phyloP scores from a whole-genome alignment of 2,329 filamentous ascomycete genomes.

The Fusarium sp. region DNA sequence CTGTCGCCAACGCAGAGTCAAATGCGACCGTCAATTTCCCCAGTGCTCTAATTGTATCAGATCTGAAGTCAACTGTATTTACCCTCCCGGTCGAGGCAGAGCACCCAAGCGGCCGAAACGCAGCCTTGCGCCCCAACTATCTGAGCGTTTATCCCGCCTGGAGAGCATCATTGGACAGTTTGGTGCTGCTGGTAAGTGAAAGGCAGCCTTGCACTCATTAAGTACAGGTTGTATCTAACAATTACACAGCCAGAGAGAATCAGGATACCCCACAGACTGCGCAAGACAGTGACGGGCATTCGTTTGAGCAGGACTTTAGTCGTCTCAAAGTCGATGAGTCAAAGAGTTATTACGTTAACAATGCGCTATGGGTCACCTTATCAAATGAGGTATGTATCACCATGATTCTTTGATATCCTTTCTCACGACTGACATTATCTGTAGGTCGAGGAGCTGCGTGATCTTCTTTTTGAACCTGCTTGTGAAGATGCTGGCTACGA shows the following conservation, averaged over 20 bases:
- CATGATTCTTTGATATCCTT: too few relatives aligned
- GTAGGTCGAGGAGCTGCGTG: not conserved
- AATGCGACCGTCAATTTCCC: not conserved
- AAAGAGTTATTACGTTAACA: not conserved
- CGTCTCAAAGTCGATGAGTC: not conserved
- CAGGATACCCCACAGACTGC: not conserved
- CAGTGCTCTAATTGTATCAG: not conserved
- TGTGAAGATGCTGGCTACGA: not conserved
- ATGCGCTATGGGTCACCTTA: not conserved
- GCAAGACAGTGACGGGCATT: not conserved
- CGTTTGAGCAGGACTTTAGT: not conserved
- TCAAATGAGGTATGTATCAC: not conserved
- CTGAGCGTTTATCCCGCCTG: not conserved
- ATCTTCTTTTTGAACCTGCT: not conserved
- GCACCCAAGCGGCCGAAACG: not conserved
- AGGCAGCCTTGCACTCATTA: not conserved
- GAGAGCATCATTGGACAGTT: not conserved
- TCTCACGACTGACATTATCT: fast-evolving
- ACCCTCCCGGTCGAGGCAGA: not conserved
- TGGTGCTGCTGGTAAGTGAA: not conserved
- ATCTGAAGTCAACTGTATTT: not conserved
- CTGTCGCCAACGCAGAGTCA: not conserved
- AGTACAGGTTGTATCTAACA: fast-evolving
- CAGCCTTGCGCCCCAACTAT: not conserved
- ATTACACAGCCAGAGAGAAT: not conserved